Conservation (phyloP, 306 rosid species). For the Trifolium pratense region DNA sequence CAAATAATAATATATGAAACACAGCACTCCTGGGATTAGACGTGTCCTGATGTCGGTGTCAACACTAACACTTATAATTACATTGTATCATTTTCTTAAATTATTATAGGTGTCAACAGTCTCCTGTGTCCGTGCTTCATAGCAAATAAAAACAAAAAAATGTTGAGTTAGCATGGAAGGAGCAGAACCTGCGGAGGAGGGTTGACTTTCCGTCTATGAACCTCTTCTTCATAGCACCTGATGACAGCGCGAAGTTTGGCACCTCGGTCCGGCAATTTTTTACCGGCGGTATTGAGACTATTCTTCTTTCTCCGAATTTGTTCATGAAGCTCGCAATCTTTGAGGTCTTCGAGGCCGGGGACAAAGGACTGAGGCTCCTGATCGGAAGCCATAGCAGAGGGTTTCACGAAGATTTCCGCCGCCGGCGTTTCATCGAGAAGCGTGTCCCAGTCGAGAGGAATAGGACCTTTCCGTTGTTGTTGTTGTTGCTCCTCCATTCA, state of each 20-base stretch:
- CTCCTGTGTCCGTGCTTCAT: no score
- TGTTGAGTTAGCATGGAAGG: background rate
- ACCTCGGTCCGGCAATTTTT: slow-evolving; percentile 60
- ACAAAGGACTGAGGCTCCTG: background rate
- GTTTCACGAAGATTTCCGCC: slow-evolving; percentile 12
- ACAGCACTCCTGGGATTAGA: no score
- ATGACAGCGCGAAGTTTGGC: slow-evolving; percentile 48
- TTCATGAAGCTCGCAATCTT: slow-evolving; percentile 50
- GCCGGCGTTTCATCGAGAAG: slow-evolving; percentile 28
- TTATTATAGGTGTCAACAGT: no score
- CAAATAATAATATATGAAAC: background rate
- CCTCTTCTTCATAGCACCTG: slow-evolving; percentile 49
- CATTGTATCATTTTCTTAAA: no score
- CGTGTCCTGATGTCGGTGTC: no score
- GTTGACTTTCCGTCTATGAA: slow-evolving; percentile 45
- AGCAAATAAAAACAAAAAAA: background rate
- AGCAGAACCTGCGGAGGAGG: slow-evolving; percentile 44
- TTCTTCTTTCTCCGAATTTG: slow-evolving; percentile 38
- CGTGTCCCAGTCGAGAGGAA: slow-evolving; percentile 21
- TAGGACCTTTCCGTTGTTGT: background rate
- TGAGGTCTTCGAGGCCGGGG: background rate
- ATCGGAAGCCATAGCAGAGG: slow-evolving; percentile 25
- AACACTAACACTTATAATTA: no score
- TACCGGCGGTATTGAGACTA: background rate
- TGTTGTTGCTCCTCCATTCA: slow-evolving; percentile 31